Evolutionary conservation across 2,329 filamentous ascomycete genomes (phyloP), one percentile per base, ranked within the genome.

Genomic region (Cercospora zeina): DNA sequence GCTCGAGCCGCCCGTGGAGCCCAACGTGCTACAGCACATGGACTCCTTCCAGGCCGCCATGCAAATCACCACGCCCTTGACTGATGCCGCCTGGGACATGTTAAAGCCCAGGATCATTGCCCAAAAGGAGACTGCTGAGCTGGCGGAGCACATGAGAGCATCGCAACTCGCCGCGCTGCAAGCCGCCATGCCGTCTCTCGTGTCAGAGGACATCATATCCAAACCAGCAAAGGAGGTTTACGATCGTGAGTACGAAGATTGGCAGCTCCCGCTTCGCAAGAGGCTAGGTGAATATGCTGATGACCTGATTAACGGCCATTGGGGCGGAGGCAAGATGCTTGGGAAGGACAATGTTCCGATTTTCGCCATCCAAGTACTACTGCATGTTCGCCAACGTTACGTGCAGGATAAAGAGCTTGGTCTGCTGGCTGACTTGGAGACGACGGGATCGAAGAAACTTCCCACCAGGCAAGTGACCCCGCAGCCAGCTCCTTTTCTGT

Each of bases 31-130:
- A 61, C 82, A 82, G 59, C 86, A 88, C 70, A 89, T 91, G 75
- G 83, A 89, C 51, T 86, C 89, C 1, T 93, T 91, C 73, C 85
- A 88, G 71, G 88, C 88, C 37, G 87, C 90, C 31, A 82, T 89
- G 50, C 85, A 90, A 65, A 88, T 91, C 37, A 83, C 84, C 9
- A 81, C 84, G 24, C 86, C 87, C 19, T 78, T 93, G 68, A 87
- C 85, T 66, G 88, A 91, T 62, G 78, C 80, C 59, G 85, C 87
- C 3, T 93, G 89, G 90, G 82, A 85, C 55, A 77, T 88, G 57
- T 79, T 93, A 36, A 85, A 86, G 68, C 85, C 87, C 54, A 85
- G 87, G 62, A 78, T 93, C 13, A 75, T 90, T 34, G 82, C 83
- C 21, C 88, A 92, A 74, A 81, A 86, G 67, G 79, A 82, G 62